These are phyloP conservation scores for Colletotrichum tanaceti DNA, from an alignment of 2,329 filamentous ascomycete species.

Conservation along the genomic window DNA sequence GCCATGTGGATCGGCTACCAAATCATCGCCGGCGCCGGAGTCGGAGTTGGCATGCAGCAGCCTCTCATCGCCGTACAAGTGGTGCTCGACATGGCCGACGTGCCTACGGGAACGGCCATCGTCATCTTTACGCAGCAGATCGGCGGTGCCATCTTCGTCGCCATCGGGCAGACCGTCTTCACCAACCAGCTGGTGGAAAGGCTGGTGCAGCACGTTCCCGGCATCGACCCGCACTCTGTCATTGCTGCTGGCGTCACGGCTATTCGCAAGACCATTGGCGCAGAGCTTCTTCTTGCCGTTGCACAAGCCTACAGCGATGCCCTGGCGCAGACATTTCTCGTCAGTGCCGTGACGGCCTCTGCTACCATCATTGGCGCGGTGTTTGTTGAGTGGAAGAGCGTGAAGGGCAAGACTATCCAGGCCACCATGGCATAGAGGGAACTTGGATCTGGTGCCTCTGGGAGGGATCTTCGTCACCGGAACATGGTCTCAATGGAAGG, in stretches of 20 bases:
- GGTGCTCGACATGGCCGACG: conserved; percentile 55
- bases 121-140: conserved; percentile 60
- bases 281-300: conserved; percentile 49
- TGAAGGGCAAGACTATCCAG: conserved; percentile 64
- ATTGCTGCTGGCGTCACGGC: conserved; percentile 53
- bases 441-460: background rate
- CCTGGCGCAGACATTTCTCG: conserved; percentile 55
- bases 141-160: conserved; percentile 62
- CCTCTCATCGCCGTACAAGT: conserved; percentile 60
- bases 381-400: conserved; percentile 65
- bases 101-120: conserved; percentile 60
- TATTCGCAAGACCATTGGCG: conserved; percentile 47
- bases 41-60: conserved; percentile 58
- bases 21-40: conserved; percentile 54
- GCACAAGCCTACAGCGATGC: conserved; percentile 58
- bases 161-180: conserved; percentile 63
- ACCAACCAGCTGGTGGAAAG: conserved; percentile 58
- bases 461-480: background rate
- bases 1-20: conserved; percentile 60
- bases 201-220: conserved; percentile 51
- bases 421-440: conserved; percentile 14
- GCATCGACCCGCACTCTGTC: conserved; percentile 49
- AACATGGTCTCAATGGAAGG: no score
- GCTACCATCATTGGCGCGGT: conserved; percentile 56
- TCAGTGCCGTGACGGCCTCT: conserved; percentile 58